Percentiles rank a stretch among this genome's conserved stretches.
Conservation (phyloP, 1,139 yeast species). For the Lodderomyces jiufengensis region DNA sequence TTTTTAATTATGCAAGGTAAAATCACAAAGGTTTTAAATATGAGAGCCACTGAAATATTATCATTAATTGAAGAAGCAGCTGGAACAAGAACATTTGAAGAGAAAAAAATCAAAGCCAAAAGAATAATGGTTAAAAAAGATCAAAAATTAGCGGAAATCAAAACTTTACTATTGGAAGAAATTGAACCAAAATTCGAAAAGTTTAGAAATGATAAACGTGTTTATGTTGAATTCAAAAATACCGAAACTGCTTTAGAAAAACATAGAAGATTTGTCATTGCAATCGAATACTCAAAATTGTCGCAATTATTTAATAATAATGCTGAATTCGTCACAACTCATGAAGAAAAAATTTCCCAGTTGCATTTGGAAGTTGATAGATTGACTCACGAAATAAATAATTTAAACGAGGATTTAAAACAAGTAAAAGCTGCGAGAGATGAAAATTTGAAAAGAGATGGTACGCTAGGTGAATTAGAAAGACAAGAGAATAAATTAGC, state of each 20-base stretch:
- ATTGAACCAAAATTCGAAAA: slow-evolving; percentile 90
- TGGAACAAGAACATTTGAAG: slow-evolving; percentile 94
- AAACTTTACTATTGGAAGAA: slow-evolving; percentile 72
- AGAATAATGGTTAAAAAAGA: slow-evolving; percentile 91
- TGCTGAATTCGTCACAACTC: slow-evolving; percentile 34
- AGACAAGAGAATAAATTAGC: slow-evolving; percentile 51
- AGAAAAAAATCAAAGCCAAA: slow-evolving; percentile 86
- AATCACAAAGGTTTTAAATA: slow-evolving; percentile 92
- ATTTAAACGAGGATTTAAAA: slow-evolving; percentile 60
- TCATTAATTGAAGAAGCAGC: slow-evolving; percentile 97
- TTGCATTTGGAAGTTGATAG: slow-evolving; percentile 40
- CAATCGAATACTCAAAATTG: slow-evolving; percentile 62
- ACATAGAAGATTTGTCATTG: slow-evolving; percentile 66
- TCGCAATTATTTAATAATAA: slow-evolving; percentile 41
- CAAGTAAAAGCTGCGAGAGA: slow-evolving; percentile 54
- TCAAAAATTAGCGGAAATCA: slow-evolving; percentile 73
- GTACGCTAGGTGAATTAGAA: slow-evolving; percentile 61
- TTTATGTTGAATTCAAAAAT: slow-evolving; percentile 82
- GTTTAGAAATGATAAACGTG: slow-evolving; percentile 74
- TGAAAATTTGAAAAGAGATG: slow-evolving; percentile 60
- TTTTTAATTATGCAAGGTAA: slow-evolving; percentile 98
- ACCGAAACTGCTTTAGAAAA: slow-evolving; percentile 79
- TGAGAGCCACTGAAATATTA: slow-evolving; percentile 89
- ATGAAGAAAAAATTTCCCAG: slow-evolving; percentile 32
- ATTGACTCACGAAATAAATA: slow-evolving; percentile 52